Evolutionary conservation across 2,329 filamentous ascomycete species (phyloP), one percentile per base, ranked within the genome.

Genomic region (Trichoderma atroviride): DNA sequence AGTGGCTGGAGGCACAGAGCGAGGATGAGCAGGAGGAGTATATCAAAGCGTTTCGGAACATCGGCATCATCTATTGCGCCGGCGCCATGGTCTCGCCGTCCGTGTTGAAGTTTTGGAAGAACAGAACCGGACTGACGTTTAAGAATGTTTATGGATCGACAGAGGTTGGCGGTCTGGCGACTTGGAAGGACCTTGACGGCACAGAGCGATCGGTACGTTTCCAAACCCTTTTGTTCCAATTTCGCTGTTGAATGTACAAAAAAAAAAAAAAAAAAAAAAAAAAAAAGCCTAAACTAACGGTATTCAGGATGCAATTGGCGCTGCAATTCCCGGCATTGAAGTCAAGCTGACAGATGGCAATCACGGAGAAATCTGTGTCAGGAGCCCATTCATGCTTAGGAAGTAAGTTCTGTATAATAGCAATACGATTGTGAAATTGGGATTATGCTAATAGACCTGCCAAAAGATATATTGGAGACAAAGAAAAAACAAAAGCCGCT

Each of bases 401-500:
- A 63, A 70, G 73, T 74, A 55, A 11, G 73, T 71, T 71, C 5
- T n/a, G 24, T 10, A 7, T 22, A 19, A 10, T 43, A 52, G 14
- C 10, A 27, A 14, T 3, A 5, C 2, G 13, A n/a, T 2, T 11
- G 14, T 19, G 3, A 31, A 9, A 27, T 19, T n/a, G 27, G 52
- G 13, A 43, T 3, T 47, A 14, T 24, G 3, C 56, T 53, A 59
- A 62, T 31, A 2, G 11, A 2, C 11, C 11, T 37, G 14, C 31
- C 10, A n/a, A 56, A 56, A 74, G 74, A 40, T 74, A 75, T 29
- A 61, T 75, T 24, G 73, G 70, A 2, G 63, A 95, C 79, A 85
- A 89, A 0, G 91, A 90, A 71, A 92, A 96, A 83, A 97, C 93
- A 1, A 81, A 83, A 66, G 93, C 93, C 78, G 86, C 90, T 0